phyloP scores from a whole-genome alignment of 1,284 basidiomycete genomes.

The Schizophyllum amplum region DNA sequence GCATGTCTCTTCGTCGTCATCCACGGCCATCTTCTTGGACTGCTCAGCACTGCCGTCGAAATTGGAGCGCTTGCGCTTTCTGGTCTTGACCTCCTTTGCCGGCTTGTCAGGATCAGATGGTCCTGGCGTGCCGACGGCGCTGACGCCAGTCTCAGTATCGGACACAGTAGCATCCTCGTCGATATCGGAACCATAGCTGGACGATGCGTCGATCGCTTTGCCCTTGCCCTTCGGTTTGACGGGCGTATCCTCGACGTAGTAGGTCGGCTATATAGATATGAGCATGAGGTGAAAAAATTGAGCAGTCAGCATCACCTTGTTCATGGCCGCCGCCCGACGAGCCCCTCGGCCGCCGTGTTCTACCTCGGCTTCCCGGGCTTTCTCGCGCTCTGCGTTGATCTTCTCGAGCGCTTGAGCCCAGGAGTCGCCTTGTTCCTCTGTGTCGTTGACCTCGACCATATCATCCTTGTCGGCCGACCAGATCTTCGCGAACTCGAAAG shows the following conservation, averaged over 20 bases:
- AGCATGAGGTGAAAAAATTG: not conserved
- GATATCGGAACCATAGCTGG: not conserved
- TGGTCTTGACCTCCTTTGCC: conserved; percentile 12
- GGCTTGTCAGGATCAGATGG: not conserved
- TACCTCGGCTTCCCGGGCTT: conserved; percentile 37
- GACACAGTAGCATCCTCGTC: conserved; percentile 13
- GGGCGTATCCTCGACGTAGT: conserved; percentile 23
- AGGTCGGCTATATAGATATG: conserved; percentile 11
- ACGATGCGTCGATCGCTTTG: conserved; percentile 3
- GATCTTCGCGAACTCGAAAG: conserved; percentile 81
- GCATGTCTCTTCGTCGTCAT: conserved; percentile 28
- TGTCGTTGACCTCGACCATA: conserved; percentile 58
- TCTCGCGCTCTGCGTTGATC: conserved; percentile 47
- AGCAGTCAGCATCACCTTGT: conserved; percentile 36
- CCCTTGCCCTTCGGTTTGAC: conserved; percentile 17
- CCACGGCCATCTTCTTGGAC: conserved; percentile 4
- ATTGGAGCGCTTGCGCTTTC: conserved; percentile 5
- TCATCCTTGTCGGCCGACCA: conserved; percentile 74
- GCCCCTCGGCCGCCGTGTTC: conserved; percentile 57
- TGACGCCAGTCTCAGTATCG: conserved; percentile 13
- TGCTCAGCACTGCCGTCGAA: not conserved
- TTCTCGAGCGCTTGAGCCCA: conserved; percentile 70
- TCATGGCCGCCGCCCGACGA: conserved; percentile 58
- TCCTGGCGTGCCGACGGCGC: not conserved
- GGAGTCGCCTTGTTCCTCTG: conserved; percentile 59